These are phyloP conservation scores for Polygonum maritimum DNA, from an alignment of 148 eudicot species.

Conservation along the genomic window DNA sequence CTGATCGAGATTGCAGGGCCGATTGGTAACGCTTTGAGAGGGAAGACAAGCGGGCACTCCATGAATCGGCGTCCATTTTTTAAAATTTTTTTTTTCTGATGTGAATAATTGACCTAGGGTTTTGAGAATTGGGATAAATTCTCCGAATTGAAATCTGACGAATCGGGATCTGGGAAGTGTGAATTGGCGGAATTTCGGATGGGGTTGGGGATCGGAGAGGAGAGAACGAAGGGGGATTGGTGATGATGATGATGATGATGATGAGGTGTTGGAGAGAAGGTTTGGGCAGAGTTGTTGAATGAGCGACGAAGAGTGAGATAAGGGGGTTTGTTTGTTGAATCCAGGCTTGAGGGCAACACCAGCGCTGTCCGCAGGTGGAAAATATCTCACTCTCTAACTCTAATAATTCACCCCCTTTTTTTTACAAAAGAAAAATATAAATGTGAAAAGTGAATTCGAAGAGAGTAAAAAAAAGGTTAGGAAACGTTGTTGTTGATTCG, in stretches of 20 bases:
- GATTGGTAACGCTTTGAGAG: conserved; percentile 73
- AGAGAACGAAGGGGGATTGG: not conserved
- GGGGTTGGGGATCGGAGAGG: not conserved
- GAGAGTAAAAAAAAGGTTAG: too few species aligned
- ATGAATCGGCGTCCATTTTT: conserved; percentile 75
- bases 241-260: not conserved
- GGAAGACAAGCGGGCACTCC: conserved; percentile 71
- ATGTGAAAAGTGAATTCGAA: too few species aligned
- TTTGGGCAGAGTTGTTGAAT: not conserved
- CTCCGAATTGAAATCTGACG: not conserved
- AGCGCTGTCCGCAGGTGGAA: conserved; percentile 2
- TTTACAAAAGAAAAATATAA: not conserved
- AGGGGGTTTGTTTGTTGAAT: not conserved
- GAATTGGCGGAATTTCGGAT: not conserved
- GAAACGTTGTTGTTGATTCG: too few species aligned
- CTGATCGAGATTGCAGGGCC: conserved; percentile 76
- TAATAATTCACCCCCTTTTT: not conserved
- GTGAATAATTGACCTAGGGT: not conserved
- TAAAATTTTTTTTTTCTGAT: not conserved
- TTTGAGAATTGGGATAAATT: not conserved
- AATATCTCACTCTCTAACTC: conserved; percentile 1
- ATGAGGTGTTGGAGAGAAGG: not conserved
- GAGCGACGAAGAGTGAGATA: not conserved
- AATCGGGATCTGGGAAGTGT: not conserved
- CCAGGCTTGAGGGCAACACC: not conserved